Conservation (phyloP, 2,329 filamentous ascomycete species). For the Zelopaecilomyces penicillatus region DNA sequence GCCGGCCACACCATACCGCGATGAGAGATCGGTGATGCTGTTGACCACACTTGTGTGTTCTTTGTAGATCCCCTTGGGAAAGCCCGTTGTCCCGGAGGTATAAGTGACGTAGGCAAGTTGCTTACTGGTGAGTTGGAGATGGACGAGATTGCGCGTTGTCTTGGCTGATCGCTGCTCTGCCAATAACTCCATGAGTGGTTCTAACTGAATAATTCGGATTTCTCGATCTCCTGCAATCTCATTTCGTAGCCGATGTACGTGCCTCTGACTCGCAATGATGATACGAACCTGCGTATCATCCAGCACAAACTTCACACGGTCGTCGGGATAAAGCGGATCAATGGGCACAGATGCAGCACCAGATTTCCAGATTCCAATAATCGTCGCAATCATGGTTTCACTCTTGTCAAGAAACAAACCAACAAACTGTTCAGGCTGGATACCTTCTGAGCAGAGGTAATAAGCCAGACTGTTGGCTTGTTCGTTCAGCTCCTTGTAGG, state of each 20-base stretch:
- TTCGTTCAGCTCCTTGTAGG: no score
- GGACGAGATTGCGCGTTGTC: no score
- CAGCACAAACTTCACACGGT: not conserved
- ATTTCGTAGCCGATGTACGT: not conserved
- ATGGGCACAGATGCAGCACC: constrained; percentile 6
- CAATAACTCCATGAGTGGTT: constrained; percentile 1
- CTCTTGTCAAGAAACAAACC: no score
- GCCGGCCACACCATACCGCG: constrained; percentile 1
- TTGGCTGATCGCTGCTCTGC: no score
- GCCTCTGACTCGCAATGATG: not conserved
- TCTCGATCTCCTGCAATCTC: not conserved
- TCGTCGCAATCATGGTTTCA: no score
- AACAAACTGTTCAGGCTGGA: no score
- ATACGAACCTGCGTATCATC: no score
- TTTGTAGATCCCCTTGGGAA: constrained; percentile 35
- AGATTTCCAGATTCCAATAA: no score
- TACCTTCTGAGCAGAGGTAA: no score
- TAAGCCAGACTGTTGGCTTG: no score
- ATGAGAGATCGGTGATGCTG: constrained; percentile 1
- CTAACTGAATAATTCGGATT: no score
- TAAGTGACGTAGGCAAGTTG: constrained; percentile 28
- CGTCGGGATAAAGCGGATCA: constrained; percentile 5
- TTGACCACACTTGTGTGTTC: constrained; percentile 7
- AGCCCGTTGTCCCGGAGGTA: constrained; percentile 41
- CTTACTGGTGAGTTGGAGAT: no score